Percentiles rank a stretch among this genome's conserved stretches.
Evolutionary conservation across 2,329 filamentous ascomycete species (phyloP).

Genomic region (Apiospora marii): DNA sequence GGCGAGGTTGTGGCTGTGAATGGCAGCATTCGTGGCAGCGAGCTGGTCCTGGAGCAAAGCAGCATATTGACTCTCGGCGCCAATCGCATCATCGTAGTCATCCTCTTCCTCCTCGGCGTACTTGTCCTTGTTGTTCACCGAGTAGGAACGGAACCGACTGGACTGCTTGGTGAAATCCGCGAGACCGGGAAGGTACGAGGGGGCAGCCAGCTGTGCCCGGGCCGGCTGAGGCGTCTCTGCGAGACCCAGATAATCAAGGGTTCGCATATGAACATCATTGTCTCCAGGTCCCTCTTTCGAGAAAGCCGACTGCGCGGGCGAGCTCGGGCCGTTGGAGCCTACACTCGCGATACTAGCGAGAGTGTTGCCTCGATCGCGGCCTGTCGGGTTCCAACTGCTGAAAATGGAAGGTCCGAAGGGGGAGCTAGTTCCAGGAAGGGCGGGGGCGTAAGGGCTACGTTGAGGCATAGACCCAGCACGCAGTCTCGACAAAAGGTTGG

Average conservation of each 20-base stretch:
- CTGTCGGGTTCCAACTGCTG: constrained; percentile 79
- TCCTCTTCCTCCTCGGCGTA: constrained; percentile 91
- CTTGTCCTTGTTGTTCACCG: constrained; percentile 97
- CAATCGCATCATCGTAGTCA: constrained; percentile 67
- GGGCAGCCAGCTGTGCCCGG: constrained; percentile 76
- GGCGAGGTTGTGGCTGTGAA: constrained; percentile 90
- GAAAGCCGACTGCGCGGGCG: constrained; percentile 85
- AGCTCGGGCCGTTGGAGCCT: constrained; percentile 88
- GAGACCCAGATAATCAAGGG: constrained; percentile 92
- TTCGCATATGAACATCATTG: constrained; percentile 86
- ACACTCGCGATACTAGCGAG: constrained; percentile 84
- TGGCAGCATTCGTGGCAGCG: constrained; percentile 71
- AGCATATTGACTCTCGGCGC: constrained; percentile 65
- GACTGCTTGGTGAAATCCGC: constrained; percentile 78
- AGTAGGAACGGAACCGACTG: constrained; percentile 95
- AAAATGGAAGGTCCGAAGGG: constrained; percentile 93
- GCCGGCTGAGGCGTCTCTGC: constrained; percentile 90
- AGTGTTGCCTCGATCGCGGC: constrained; percentile 85
- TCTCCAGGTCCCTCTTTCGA: constrained; percentile 86
- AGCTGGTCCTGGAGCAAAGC: constrained; percentile 69
- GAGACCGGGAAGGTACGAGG: constrained; percentile 76
- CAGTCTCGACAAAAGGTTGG: constrained; percentile 82
- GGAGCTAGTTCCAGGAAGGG: constrained; percentile 59
- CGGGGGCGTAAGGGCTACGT: constrained; percentile 71
- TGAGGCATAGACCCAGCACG: constrained; percentile 95